Evolutionary conservation across 106 monocot genomes (phyloP).

Genomic region (Alisma plantagoaquatica): DNA sequence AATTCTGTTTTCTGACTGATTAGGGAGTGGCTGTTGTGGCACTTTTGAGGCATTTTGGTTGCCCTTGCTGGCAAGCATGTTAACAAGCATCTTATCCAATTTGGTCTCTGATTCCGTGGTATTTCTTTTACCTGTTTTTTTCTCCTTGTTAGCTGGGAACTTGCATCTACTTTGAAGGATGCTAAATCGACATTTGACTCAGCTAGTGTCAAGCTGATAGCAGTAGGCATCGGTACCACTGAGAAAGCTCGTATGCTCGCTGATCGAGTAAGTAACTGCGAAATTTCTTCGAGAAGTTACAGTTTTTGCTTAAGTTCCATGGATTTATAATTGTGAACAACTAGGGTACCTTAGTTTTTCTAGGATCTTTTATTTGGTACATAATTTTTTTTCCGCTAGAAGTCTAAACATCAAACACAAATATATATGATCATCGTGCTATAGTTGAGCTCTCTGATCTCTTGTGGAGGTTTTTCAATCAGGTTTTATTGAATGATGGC

Average conservation of each 20-base stretch:
- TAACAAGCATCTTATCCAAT: not conserved
- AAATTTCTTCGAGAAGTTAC: not conserved
- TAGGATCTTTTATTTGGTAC: too few relatives aligned
- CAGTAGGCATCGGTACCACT: slow-evolving; percentile 67
- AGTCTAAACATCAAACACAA: too few relatives aligned
- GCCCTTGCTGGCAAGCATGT: slow-evolving; percentile 81
- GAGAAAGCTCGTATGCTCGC: slow-evolving; percentile 79
- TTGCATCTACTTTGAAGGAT: slow-evolving; percentile 62
- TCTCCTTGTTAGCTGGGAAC: slow-evolving; percentile 54
- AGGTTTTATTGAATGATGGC: too few relatives aligned
- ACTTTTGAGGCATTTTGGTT: slow-evolving; percentile 87
- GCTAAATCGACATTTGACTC: slow-evolving; percentile 59
- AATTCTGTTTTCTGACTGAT: not conserved
- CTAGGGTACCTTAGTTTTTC: too few relatives aligned
- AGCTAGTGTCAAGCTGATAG: slow-evolving; percentile 66
- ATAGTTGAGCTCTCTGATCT: too few relatives aligned
- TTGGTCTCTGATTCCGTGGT: not conserved
- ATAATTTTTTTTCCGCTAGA: too few relatives aligned
- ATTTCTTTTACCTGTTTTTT: not conserved
- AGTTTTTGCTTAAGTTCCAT: too few relatives aligned
- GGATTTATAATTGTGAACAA: too few relatives aligned
- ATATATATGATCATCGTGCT: too few relatives aligned
- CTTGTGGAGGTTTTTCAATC: too few relatives aligned
- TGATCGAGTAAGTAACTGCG: slow-evolving; percentile 34
- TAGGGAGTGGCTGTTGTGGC: slow-evolving; percentile 82